phyloP scores from a whole-genome alignment of 495 filamentous ascomycete genomes.

The Viridothelium virens region DNA sequence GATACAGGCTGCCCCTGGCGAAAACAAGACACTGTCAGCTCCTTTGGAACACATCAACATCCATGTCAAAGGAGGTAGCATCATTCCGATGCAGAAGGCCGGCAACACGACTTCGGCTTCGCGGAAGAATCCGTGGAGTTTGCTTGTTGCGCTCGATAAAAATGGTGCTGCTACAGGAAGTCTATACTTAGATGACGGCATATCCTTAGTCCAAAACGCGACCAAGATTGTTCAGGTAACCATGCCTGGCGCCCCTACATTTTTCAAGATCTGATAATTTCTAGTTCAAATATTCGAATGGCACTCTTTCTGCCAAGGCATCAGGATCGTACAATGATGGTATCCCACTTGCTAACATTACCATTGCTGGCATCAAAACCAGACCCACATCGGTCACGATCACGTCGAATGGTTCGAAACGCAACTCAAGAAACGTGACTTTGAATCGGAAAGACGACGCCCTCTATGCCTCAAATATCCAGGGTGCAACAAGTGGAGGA shows the following conservation, averaged over 20 bases:
- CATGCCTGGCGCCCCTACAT: background rate
- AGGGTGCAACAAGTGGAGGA: slow-evolving; percentile 10
- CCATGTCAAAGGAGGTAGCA: slow-evolving; percentile 21
- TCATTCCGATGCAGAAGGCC: slow-evolving; percentile 22
- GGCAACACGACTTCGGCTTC: slow-evolving; percentile 24
- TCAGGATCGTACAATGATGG: slow-evolving; percentile 15
- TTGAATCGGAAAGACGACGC: background rate
- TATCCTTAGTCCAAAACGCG: slow-evolving; percentile 18
- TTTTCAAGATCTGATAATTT: background rate
- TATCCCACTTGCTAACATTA: slow-evolving; percentile 18
- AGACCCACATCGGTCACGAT: background rate
- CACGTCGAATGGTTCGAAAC: background rate
- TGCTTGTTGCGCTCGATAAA: slow-evolving; percentile 21
- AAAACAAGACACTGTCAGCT: slow-evolving; percentile 22
- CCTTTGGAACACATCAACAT: slow-evolving; percentile 22
- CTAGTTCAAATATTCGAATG: slow-evolving; percentile 19
- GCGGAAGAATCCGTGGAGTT: slow-evolving; percentile 20
- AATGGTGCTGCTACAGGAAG: slow-evolving; percentile 22
- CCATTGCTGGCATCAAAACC: slow-evolving; percentile 15
- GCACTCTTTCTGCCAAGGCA: slow-evolving; percentile 15
- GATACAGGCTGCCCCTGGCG: slow-evolving; percentile 19
- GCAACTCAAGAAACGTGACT: background rate
- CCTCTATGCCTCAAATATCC: slow-evolving; percentile 9
- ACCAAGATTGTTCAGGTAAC: slow-evolving; percentile 18
- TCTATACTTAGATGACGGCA: slow-evolving; percentile 30